Base-by-base conservation (phyloP, 164 flowering plant genomes). In the Tetrastigma voinierianum region DNA sequence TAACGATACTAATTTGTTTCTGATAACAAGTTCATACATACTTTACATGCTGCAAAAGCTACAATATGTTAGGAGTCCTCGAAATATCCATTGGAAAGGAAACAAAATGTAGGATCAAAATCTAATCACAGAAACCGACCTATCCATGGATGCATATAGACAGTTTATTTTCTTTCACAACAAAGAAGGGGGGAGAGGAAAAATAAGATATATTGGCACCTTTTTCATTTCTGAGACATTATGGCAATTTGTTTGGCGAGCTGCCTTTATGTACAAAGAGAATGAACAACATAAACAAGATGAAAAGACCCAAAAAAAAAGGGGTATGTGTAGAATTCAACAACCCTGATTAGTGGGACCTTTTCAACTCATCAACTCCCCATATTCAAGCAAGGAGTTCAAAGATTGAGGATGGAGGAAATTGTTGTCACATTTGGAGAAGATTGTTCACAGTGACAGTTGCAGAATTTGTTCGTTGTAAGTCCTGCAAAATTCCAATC, bases 361-460 rank as follows among this genome's bases (percentile, higher is more conserved):
- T 7, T 32, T 32, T 32, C 40, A 32, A 32, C 40, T 32, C 40
- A 3, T 32, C 40, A 32, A 32, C 40, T 32, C 40, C 6, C 40
- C 40, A 32, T 54, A 44, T 65, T 61, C 47, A 32, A 51, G 71
- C 64, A 57, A 11, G 64, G 15, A 25, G 11, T 71, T 49, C 61
- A 55, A 25, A 20, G 53, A 40, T 40, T 10, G 40, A 63, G 61
- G 56, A 49, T 43, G 64, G 56, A 56, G 46, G 32, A 13, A 57
- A 19, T 17, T 20, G 18, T 58, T 47, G 19, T 88, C 81, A 90
- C 90, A 88, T 85, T 78, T 88, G 98, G 67, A 96, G 97, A 66
- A 96, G 91, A 82, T 96, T 93, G 80, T 96, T 93, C 84, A 96
- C 95, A 73, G 98, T 93, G 63, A 87, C 87, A 62, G 85, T 69